Evolutionary conservation across 2,329 filamentous ascomycete species (phyloP), one percentile per base, ranked within the genome.

Genomic region (Didymella segeticola): DNA sequence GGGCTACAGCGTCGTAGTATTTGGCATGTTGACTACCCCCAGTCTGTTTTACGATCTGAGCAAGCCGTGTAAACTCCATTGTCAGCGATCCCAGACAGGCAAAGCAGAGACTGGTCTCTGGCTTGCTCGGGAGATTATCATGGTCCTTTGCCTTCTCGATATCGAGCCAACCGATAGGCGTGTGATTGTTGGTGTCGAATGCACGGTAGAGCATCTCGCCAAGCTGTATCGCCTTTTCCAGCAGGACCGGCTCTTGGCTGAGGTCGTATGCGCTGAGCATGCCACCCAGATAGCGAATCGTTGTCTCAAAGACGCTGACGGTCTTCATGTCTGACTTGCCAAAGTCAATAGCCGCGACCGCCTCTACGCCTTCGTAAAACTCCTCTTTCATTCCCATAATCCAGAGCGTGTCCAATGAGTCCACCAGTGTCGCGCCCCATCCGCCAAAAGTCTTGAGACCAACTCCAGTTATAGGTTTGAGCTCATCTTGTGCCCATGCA

Each of bases 221-320:
- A 10, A 76, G 48, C 38, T 76, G 72, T 27, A 72, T 58, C 0
- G 73, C 72, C 43, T 75, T 75, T n/a, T 71, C 64, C 26, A 76
- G 56, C 17, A 76, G 56, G 2, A 71, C 64, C 23, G 70, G 63
- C 43, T 71, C 69, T 11, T 58, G 57, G 37, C 70, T 75, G 30
- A 76, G 61, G 45, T 76, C 74, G 50, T 75, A 76, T 43, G 74
- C 74, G 37, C 66, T 67, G 25, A 76, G 51, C 15, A 76, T 52
- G 8, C 74, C 74, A 15, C 74, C 73, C 7, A 76, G 66, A 36
- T 75, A 75, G 29, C 74, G 68, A 37, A 81, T 82, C 0, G 78
- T 81, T 0, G 79, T 81, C 58, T 82, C 79, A 50, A 81, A 82
- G n/a, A 81, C 78, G 60, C 79, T 81, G 60, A 82, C 67, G 22